Conservation (phyloP, 805 yeast genomes). For the Ogataea sp. region DNA sequence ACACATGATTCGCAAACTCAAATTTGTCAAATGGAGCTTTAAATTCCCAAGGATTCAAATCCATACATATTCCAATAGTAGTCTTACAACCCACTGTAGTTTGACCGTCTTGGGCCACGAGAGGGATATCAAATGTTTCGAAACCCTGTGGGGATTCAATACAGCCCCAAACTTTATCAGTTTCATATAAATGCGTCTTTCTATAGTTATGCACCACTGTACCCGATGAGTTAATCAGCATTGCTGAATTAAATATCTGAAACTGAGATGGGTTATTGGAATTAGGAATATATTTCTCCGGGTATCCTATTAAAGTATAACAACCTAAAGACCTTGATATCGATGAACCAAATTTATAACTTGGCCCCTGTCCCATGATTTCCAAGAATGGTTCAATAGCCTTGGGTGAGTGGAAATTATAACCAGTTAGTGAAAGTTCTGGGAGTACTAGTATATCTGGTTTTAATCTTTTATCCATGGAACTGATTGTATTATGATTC, state of each 20-base stretch:
- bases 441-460: slow-evolving; percentile 75
- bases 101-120: slow-evolving; percentile 1
- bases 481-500: slow-evolving; percentile 1
- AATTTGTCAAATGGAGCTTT: slow-evolving; percentile 67
- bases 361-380: slow-evolving; percentile 24
- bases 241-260: slow-evolving; percentile 61
- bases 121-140: slow-evolving; percentile 34
- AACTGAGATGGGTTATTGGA: background rate
- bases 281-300: slow-evolving; percentile 37
- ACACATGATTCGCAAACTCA: slow-evolving; percentile 59
- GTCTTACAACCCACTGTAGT: slow-evolving; percentile 26
- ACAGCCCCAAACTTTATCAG: slow-evolving; percentile 80
- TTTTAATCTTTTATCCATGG: slow-evolving; percentile 29
- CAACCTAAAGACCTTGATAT: slow-evolving; percentile 45
- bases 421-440: slow-evolving; percentile 80
- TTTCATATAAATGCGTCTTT: slow-evolving; percentile 66
- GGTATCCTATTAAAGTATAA: slow-evolving; percentile 75
- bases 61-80: slow-evolving; percentile 89
- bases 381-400: slow-evolving; percentile 57
- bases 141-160: slow-evolving; percentile 59
- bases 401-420: slow-evolving; percentile 45
- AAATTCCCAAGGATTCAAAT: slow-evolving; percentile 79
- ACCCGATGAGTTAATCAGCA: slow-evolving; percentile 55
- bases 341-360: slow-evolving; percentile 48
- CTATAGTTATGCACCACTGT: slow-evolving; percentile 55